Base-by-base conservation (phyloP, 2,329 filamentous ascomycete species). In the Penicillium griseofulvum region DNA sequence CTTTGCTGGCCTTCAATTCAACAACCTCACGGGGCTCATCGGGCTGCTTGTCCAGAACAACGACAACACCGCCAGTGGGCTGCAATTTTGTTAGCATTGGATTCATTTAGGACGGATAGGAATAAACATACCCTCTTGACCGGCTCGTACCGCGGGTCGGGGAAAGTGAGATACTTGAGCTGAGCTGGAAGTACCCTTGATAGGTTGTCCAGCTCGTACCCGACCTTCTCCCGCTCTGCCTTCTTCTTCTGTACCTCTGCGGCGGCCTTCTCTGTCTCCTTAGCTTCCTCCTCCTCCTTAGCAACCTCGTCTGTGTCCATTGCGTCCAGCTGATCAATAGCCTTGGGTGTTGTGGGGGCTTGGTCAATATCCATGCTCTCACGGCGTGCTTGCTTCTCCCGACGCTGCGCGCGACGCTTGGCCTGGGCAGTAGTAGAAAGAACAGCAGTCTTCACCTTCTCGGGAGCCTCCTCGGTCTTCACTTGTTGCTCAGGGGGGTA, bases 191-290 rank as follows among this genome's bases (percentile, higher is more conserved):
- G 84, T 34, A 99, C 91, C 66, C 94, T 85, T 52, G 89, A 95
- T 91, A 99, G 95, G 80, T 99, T 99, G 71, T 94, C 90, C 59
- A 99, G 83, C 61, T 97, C 91, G 72, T 94, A 97, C 64, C 94
- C 94, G 56, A 96, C 84, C 83, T 96, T 97, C 79, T 99, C 94
- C 80, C 94, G 95, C 76, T 97, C 91, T 0, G 81, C 79, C 81
- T 94, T 95, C 83, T 95, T 96, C 83, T 93, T 96, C 36, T 81
- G 77, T 14, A 87, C 84, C 37, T 81, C 81, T 0, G 69, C 71
- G 7, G 73, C 69, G n/a, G 82, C 81, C 74, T 88, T 87, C 44
- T 87, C 85, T 59, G 83, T 84, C 33, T 78, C 71, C 54, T 83
- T 80, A 37, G 80, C 75, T 26, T 75, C 78, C 65, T 86, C 85